Conservation (phyloP, 2,329 filamentous ascomycete species). For the Botrytis fragariae region DNA sequence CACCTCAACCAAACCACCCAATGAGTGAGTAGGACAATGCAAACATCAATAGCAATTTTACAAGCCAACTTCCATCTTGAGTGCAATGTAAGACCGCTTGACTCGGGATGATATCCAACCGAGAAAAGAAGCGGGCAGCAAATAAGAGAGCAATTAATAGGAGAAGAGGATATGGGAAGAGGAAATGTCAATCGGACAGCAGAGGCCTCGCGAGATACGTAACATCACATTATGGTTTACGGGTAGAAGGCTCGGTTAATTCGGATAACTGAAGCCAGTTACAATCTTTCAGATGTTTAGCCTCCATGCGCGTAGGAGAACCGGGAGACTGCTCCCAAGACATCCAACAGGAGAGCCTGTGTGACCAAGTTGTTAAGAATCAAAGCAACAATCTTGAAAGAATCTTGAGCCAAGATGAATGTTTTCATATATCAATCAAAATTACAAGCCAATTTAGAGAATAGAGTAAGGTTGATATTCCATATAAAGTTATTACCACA, state of each 20-base stretch:
- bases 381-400: not conserved
- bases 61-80: rapidly evolving
- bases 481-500: not conserved
- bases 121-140: not conserved
- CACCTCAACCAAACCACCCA: too few species aligned
- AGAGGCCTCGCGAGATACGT: not conserved
- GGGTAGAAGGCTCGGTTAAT: not conserved
- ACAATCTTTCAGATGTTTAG: not conserved
- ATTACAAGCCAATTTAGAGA: not conserved
- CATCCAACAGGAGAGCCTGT: not conserved
- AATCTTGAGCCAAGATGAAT: not conserved
- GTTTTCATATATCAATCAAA: not conserved
- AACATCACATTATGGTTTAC: not conserved
- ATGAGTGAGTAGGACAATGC: too few species aligned
- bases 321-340: not conserved
- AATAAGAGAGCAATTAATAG: not conserved
- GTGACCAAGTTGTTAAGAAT: not conserved
- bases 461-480: not conserved
- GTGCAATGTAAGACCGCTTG: rapidly evolving
- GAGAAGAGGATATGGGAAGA: not conserved
- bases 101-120: not conserved
- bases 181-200: not conserved
- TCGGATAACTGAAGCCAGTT: not conserved
- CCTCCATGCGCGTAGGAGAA: not conserved
- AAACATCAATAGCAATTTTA: too few species aligned